Base-by-base conservation (phyloP, 805 yeast genomes). In the Danielia oregonensis region DNA sequence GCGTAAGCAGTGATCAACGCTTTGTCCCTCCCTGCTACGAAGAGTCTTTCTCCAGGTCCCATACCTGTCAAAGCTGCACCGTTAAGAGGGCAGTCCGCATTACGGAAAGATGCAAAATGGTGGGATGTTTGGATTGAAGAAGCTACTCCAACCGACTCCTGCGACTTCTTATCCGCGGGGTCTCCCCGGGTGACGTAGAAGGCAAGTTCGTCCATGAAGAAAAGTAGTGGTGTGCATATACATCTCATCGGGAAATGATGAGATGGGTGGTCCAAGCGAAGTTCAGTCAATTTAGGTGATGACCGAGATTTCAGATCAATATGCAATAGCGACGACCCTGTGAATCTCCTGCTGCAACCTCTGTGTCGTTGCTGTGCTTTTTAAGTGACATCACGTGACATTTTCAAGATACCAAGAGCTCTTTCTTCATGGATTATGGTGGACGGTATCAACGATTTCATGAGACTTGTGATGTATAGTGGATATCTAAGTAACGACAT, bases 1-100 rank as follows among this genome's bases (percentile, higher is more conserved):
- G 77, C 60, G 52, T 86, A 89, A 2, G 82, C 82, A 42, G 83
- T 80, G 18, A 89, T 62, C 40, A 87, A 58, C 0, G 96, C 93
- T 52, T 82, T 85, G 26, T 71, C 75, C n/a, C 68, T 64, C 40
- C 82, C 78, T 1, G 86, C 84, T 7, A 76, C 78, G 41, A 86
- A 73, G 10, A 82, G 52, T 36, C 77, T 70, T 26, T 73, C 72
- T 11, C 77, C 76, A 6, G 55, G 39, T 4, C 73, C 70, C 18
- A 67, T 37, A 3, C 76, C 76, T 6, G 77, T 66, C 17, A 72
- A 40, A 10, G 59, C 70, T 1, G 77, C 63, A 3, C 76, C 80
- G 42, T 72, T 61, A 29, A 43, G 50, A 3, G 63, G 61, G 19
- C 74, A 61, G 39, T 73, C 71, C 27, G 78, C 76, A 36, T 74